Base-by-base conservation (phyloP, 345 rosid genomes). In the Melastoma malabathricum region DNA sequence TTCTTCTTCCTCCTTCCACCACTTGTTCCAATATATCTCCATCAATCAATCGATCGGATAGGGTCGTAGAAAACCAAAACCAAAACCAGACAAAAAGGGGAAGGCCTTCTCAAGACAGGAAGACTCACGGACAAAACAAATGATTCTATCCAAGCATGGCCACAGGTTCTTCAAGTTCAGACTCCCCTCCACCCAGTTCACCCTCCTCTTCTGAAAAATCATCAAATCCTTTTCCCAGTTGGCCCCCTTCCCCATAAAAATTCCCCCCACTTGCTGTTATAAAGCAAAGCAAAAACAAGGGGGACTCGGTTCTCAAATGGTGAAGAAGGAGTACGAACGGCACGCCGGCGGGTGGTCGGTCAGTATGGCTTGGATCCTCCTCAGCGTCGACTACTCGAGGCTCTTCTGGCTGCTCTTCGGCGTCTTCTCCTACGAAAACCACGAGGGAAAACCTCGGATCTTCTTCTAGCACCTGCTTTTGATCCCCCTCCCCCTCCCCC, bases 361-460 rank as follows among this genome's bases (percentile, higher is more conserved):
- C 25, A 22, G 4, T 48, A 86, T 81, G 94, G 86, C 79, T 29
- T 78, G 73, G 74, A 68, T 89, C 61, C 73, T 89, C 75, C 84
- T 90, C 6, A 53, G 71, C 39, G 68, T 90, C 45, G 92, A 86
- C 65, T 82, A 76, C 65, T 82, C 83, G 0, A 76, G 79, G 67
- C 82, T 83, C 38, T 83, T 80, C 58, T 80, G 96, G 92, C 51
- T 83, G 54, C 62, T 84, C 46, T 86, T 76, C 47, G 78, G 88
- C 34, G 76, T 89, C 44, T 89, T 81, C 69, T 68, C 94, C 48
- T 86, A 83, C 56, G 94, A 90, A 69, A 80, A 86, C 60, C 94
- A 83, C 44, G 90, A 83, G 56, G 92, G 94, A 59, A 90, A 86
- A 56, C 96, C 87, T 58, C 75, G 79, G 82, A 83, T 90, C 64